These are phyloP conservation scores for Mycothermus thermophilus DNA, from an alignment of 495 filamentous ascomycete species.

Conservation along the genomic window DNA sequence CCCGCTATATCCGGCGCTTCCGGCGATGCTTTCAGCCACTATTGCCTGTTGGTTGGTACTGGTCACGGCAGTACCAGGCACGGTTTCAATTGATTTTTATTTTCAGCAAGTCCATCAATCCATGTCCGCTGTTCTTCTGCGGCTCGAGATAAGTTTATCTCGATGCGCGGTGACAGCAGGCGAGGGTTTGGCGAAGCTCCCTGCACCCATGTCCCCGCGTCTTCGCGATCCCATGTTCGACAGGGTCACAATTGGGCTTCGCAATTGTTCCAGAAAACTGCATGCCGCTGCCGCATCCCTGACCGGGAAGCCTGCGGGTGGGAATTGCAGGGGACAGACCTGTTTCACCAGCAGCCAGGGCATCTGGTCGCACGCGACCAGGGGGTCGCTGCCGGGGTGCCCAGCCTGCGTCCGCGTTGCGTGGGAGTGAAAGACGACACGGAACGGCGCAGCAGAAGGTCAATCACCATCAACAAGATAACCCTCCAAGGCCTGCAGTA, in stretches of 20 bases:
- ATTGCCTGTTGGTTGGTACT: too few relatives aligned
- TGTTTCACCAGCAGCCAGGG: constrained; percentile 30
- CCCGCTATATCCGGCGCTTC: constrained; percentile 5
- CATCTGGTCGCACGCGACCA: constrained; percentile 17
- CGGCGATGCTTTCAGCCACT: too few relatives aligned
- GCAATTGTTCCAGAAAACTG: constrained; percentile 25
- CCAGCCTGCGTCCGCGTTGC: constrained; percentile 15
- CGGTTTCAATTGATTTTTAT: too few relatives aligned
- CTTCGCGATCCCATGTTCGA: constrained; percentile 6
- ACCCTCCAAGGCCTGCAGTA: too few relatives aligned
- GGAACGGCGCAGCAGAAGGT: too few relatives aligned
- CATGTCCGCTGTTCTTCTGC: too few relatives aligned
- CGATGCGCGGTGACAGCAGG: neutral
- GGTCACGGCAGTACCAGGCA: too few relatives aligned
- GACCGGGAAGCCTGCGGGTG: constrained; percentile 16
- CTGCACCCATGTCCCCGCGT: too few relatives aligned
- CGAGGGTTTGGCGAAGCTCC: too few relatives aligned
- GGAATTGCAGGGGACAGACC: constrained; percentile 22
- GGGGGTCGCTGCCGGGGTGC: constrained; percentile 17
- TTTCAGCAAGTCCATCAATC: too few relatives aligned
- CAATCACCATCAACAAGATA: too few relatives aligned
- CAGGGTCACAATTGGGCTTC: constrained; percentile 15
- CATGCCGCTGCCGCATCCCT: constrained; percentile 19
- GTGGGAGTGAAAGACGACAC: constrained; percentile 3
- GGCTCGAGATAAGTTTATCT: constrained; percentile 6